Conservation (phyloP, 495 filamentous ascomycete species). For the Penicillium flavigenum region DNA sequence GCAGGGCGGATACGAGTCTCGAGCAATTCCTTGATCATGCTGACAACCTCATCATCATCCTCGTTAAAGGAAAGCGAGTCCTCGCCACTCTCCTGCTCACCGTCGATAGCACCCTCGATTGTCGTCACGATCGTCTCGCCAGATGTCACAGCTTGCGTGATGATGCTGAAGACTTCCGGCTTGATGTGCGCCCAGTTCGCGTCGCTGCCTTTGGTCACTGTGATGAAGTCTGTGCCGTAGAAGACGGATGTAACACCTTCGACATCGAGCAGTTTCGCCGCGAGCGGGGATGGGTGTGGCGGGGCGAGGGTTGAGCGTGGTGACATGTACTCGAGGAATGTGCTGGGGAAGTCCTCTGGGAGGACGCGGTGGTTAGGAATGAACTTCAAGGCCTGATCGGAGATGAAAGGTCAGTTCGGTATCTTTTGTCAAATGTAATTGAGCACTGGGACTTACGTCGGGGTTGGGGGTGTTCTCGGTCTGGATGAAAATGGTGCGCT, state of each 20-base stretch:
- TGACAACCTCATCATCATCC: conserved; percentile 86
- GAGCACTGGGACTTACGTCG: conserved; percentile 55
- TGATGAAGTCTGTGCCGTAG: conserved; percentile 94
- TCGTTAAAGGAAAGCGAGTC: conserved; percentile 78
- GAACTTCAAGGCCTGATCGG: conserved; percentile 76
- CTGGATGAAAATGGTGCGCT: conserved; percentile 93
- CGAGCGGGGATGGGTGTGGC: conserved; percentile 90
- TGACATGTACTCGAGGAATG: conserved; percentile 87
- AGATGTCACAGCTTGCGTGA: conserved; percentile 83
- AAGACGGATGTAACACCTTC: conserved; percentile 94
- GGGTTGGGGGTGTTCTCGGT: conserved; percentile 90
- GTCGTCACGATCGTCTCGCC: conserved; percentile 80
- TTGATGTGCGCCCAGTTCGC: conserved; percentile 93
- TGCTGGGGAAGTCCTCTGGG: conserved; percentile 64
- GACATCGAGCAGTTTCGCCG: conserved; percentile 81
- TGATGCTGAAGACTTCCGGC: conserved; percentile 90
- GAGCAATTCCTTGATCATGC: conserved; percentile 98
- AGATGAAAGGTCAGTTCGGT: neutral
- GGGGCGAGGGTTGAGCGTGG: conserved; percentile 85
- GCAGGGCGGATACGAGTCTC: conserved; percentile 92
- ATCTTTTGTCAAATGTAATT: neutral
- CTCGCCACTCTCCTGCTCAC: conserved; percentile 52
- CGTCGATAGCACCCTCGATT: conserved; percentile 57
- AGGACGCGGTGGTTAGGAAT: conserved; percentile 81
- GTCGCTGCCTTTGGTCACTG: conserved; percentile 84